Evolutionary conservation across 371 early-diverging fungal species (phyloP), one percentile per base, ranked within the genome.

Genomic region (Gilbertella persicaria): DNA sequence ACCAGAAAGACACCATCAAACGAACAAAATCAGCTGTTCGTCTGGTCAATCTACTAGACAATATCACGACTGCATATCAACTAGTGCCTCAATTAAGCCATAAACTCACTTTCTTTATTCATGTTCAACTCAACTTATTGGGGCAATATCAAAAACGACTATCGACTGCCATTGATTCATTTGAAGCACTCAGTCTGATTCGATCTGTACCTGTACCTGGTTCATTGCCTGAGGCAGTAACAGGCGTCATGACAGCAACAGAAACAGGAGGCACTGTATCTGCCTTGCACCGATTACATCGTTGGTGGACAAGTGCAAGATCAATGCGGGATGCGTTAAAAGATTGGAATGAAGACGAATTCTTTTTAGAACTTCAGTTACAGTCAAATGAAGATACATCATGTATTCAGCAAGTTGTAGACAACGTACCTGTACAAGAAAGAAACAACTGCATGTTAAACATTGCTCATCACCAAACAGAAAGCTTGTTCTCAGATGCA

Each of bases 331-430:
- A 67, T 20, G 59, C 59, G 8, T 46, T 82, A 12, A 62, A 67
- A n/a, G 81, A 83, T 26, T 78, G 82, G 79, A 69, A 63, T 16
- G 85, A 84, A 38, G 79, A 84, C 25, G 69, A 76, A 81, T 69
- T 82, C 53, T 85, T 83, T 43, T 54, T 87, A 25, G 78, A 75
- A 26, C 49, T 86, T 55, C 80, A 79, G 63, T 70, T 63, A 53
- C 71, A 80, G 39, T 57, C 78, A 1, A 69, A 62, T 8, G 45
- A 63, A 61, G 39, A 64, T 55, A 49, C 52, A 6, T 47, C 38
- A 29, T 4, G 19, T 0, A 21, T 50, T 0, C 20, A 44, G 13
- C n/a, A 44, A 3, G 10, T 62, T 0, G 25, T 45, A 1, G 33
- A 43, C 10, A 8, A 33, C 8, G 10, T 33, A 9, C 33, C 33